Evolutionary conservation across 1,284 basidiomycete genomes (phyloP).

Genomic region (Apiotrichum gamsii): DNA sequence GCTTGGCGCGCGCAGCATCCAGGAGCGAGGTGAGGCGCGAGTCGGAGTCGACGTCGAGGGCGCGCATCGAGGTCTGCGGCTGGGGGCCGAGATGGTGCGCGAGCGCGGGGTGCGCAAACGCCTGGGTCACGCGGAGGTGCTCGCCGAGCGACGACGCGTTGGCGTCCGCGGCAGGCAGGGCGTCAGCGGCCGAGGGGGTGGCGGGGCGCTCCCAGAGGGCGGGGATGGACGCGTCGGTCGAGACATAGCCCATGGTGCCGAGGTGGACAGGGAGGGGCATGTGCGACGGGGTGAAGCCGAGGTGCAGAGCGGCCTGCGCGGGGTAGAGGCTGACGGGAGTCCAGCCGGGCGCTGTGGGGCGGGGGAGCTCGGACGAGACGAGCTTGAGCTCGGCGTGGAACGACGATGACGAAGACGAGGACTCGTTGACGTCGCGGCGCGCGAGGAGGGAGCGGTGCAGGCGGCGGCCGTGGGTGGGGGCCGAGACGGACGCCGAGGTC

Average conservation of each 20-base stretch:
- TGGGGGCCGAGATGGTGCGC: slow-evolving; percentile 10
- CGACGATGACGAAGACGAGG: too few species aligned
- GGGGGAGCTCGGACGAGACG: slow-evolving; percentile 13
- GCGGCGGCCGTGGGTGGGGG: slow-evolving; percentile 13
- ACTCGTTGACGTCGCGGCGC: slow-evolving; percentile 4
- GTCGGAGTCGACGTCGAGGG: slow-evolving; percentile 13
- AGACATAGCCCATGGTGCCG: slow-evolving; percentile 18
- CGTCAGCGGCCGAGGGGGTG: slow-evolving; percentile 4
- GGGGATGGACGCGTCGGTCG: not conserved
- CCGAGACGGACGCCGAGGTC: not conserved
- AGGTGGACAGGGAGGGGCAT: slow-evolving; percentile 33
- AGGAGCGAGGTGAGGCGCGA: slow-evolving; percentile 4
- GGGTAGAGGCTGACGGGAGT: slow-evolving; percentile 13
- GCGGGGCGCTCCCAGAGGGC: slow-evolving; percentile 11
- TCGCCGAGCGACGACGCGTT: slow-evolving; percentile 9
- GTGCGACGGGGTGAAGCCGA: slow-evolving; percentile 29
- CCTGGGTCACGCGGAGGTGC: slow-evolving; percentile 13
- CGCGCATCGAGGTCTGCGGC: not conserved
- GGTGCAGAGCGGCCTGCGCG: slow-evolving; percentile 23
- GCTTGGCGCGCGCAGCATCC: slow-evolving; percentile 3
- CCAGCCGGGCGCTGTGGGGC: not conserved
- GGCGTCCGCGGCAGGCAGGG: not conserved
- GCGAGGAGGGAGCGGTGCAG: slow-evolving; percentile 11
- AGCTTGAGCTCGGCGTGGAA: not conserved
- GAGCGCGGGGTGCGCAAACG: slow-evolving; percentile 16